Evolutionary conservation across 1,284 basidiomycete species (phyloP), one percentile per base, ranked within the genome.

Genomic region (Earliella scabrosa): DNA sequence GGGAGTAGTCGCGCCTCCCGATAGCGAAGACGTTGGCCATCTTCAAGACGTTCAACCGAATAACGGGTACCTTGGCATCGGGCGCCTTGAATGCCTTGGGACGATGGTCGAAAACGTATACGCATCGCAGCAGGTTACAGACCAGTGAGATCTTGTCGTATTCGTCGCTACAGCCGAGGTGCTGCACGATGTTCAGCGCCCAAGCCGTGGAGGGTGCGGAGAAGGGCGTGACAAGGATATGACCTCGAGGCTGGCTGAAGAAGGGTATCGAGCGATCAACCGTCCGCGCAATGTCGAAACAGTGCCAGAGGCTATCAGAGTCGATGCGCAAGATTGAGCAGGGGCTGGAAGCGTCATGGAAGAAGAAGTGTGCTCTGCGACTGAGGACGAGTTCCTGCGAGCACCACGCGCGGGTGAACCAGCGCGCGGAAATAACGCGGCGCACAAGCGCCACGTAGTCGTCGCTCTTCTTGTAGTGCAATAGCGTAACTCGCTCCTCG

Each of bases 321-420:
- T 44, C 11, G 51, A 32, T 4, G 56, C 23, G 7, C 11, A 31
- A 48, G 51, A 35, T 8, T n/a, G 44, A 21, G 5, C 45, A 40
- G 4, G 43, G 27, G 9, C 29, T n/a, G 2, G 48, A 43, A 6
- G 48, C 18, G 31, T 60, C 35, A 45, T 61, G 60, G 24, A 56
- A n/a, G 40, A 38, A 61, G 52, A 61, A 41, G 11, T 41, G 34
- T 7, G 54, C 51, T n/a, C 38, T 34, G 11, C 44, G 45, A 51
- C 60, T 61, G 23, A 61, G 51, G 10, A 61, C 39, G 26, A 56
- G 54, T 35, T 59, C 60, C 34, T 61, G 60, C 21, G 60, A 61
- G 52, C 60, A 61, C 60, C 60, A 61, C 1, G 60, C 60, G n/a
- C 60, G 56, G 8, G 54, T 49, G 43, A 61, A 61, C 60, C 60